phyloP scores from a whole-genome alignment of 345 rosid species.

The Eucalyptus erythrocorys region DNA sequence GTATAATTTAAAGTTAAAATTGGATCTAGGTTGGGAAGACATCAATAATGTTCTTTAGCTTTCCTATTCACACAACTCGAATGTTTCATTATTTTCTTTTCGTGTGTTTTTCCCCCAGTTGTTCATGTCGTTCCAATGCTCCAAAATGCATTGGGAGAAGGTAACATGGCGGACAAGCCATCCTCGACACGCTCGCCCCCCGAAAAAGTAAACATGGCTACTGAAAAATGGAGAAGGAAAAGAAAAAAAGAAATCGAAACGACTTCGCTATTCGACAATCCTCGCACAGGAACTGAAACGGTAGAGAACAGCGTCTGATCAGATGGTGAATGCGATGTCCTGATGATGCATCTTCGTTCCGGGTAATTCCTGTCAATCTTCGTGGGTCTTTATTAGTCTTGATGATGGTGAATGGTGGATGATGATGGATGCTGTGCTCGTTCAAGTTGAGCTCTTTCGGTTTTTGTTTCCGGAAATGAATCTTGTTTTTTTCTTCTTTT shows the following conservation, averaged over 20 bases:
- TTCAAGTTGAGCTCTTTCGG: neutral
- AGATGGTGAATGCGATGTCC: neutral
- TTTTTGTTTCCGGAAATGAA: neutral
- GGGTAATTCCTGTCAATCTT: neutral
- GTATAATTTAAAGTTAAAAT: neutral
- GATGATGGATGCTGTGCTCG: neutral
- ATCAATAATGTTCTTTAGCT: neutral
- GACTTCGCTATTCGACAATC: neutral
- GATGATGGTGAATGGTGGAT: neutral
- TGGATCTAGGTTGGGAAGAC: neutral
- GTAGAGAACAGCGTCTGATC: neutral
- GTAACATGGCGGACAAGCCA: neutral
- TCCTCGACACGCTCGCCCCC: neutral
- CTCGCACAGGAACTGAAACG: neutral
- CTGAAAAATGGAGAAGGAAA: fast-evolving
- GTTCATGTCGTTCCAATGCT: neutral
- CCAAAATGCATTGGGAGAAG: neutral
- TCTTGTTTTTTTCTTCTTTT: neutral
- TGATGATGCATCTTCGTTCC: neutral
- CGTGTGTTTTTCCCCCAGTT: neutral
- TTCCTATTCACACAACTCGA: neutral
- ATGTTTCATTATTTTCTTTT: neutral
- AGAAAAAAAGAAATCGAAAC: neutral
- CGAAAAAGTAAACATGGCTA: neutral
- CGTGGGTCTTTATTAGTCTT: neutral